Conservation (phyloP, 2,329 filamentous ascomycete genomes). For the Aciculosporium take region DNA sequence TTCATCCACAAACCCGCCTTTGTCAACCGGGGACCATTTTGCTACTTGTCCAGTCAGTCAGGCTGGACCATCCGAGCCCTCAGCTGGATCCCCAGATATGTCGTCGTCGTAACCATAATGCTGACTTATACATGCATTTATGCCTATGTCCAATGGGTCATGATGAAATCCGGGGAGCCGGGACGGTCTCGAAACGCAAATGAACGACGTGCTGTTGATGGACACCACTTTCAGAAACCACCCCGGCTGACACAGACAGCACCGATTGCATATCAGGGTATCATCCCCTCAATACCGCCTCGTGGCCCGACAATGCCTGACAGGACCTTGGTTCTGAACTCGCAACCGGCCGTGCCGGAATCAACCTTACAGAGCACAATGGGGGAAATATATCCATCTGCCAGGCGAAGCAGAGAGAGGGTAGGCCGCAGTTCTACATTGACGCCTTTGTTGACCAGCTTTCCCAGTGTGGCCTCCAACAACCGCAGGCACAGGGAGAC, state of each 20-base stretch:
- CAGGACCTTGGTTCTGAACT: slow-evolving; percentile 4
- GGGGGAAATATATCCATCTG: not conserved
- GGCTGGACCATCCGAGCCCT: slow-evolving; percentile 56
- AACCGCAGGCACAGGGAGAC: not conserved
- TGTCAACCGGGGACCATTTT: slow-evolving; percentile 50
- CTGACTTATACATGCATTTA: slow-evolving; percentile 57
- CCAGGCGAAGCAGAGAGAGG: not conserved
- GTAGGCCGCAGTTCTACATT: not conserved
- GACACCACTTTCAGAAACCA: slow-evolving; percentile 1
- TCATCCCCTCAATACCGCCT: slow-evolving; percentile 17
- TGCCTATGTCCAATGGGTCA: slow-evolving; percentile 41
- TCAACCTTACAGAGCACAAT: not conserved
- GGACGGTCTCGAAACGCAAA: slow-evolving; percentile 1
- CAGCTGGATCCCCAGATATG: slow-evolving; percentile 60
- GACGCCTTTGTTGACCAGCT: no score
- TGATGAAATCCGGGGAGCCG: slow-evolving; percentile 24
- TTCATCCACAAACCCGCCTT: slow-evolving; percentile 47
- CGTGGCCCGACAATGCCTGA: slow-evolving; percentile 6
- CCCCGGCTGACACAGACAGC: slow-evolving; percentile 15
- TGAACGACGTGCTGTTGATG: slow-evolving; percentile 4
- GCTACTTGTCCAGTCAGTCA: slow-evolving; percentile 51
- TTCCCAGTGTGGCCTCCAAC: not conserved
- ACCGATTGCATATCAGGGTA: slow-evolving; percentile 18
- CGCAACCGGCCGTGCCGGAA: not conserved
- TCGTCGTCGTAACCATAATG: slow-evolving; percentile 51